Percentiles rank a stretch among this genome's conserved stretches.
Evolutionary conservation across 805 yeast genomes (phyloP).

Genomic region (Myxozyma neglecta): DNA sequence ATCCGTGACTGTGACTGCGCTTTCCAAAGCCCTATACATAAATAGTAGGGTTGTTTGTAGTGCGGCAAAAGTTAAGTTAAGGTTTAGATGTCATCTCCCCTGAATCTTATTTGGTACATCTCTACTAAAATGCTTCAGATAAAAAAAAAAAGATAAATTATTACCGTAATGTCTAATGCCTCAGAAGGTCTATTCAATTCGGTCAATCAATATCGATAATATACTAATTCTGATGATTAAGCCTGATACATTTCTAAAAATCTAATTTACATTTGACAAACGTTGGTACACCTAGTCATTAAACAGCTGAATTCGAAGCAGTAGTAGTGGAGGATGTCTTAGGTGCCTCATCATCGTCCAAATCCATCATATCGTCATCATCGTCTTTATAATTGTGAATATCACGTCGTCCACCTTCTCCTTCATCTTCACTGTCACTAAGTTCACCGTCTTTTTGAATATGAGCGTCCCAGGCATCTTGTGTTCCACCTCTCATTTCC

Average conservation of each 20-base stretch:
- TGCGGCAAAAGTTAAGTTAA: too few species aligned
- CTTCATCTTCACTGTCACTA: constrained; percentile 35
- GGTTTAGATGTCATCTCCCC: not conserved
- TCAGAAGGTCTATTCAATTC: too few species aligned
- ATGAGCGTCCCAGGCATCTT: constrained; percentile 73
- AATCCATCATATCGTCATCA: constrained; percentile 15
- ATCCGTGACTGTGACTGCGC: not conserved
- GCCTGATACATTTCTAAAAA: not conserved
- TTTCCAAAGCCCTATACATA: not conserved
- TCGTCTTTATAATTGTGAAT: constrained; percentile 29
- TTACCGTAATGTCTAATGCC: too few species aligned
- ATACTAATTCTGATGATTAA: too few species aligned
- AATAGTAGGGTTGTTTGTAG: not conserved
- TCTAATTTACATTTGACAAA: not conserved
- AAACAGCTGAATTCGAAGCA: not conserved
- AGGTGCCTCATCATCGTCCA: constrained; percentile 21
- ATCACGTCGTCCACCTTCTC: constrained; percentile 35
- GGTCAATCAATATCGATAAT: too few species aligned
- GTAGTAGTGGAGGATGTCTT: not conserved
- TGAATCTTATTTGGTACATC: not conserved
- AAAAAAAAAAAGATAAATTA: too few species aligned
- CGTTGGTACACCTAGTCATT: not conserved
- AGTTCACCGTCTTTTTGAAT: constrained; percentile 70
- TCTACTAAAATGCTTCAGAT: too few species aligned
- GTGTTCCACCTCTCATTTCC: constrained; percentile 90